Evolutionary conservation across 768 basidiomycete species (phyloP), one percentile per base, ranked within the genome.

Genomic region (Hygrophoropsis aurantiaca): DNA sequence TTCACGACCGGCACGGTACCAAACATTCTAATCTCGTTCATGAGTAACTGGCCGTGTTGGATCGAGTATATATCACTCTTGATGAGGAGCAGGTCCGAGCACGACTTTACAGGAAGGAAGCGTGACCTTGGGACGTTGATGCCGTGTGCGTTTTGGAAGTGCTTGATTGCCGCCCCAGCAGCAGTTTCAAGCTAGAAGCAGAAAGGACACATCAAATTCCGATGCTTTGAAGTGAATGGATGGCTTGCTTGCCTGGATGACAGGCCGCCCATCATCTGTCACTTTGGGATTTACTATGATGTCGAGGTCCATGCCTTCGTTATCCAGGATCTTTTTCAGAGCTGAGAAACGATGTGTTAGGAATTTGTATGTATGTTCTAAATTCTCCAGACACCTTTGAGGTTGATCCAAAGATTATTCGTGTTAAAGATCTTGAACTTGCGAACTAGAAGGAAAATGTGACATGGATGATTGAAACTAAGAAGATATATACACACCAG

Each of bases 371-470:
- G 3, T n/a, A n/a, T 33, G 3, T 25, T 24, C 7, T n/a, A 30
- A 15, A n/a, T 47, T 24, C n/a, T 30, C 0, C n/a, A 65, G 62
- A 49, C 62, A 82, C 86, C 83, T 70, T 81, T 84, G 49, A 90
- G 71, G 65, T 88, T 82, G 68, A 88, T 79, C 85, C 85, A 88
- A 58, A 87, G 59, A 62, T 87, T 89, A 72, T 90, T 90, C 32
- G 87, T 87, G 76, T 90, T 89, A 77, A 93, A 88, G 65, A 90
- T 91, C 77, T 92, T 90, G 83, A 97, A 94, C 69, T 94, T 93
- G 52, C 87, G 80, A 41, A 87, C 83, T 80, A 61, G 46, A 26
- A 44, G 18, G 18, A 26, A 42, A 51, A 51, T 47, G 37, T 10
- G 39, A 40, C 8, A 25, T 15, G n/a, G 7, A 30, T 13, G 27